A percentile compares a stretch with the other conserved stretches of the same genome.
Conservation (phyloP, 306 rosid genomes). For the apple (Malus domestica) region ASM211411v1 NC_041789.1:24683001-24683500, state of each 20-base stretch:
- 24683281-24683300: not conserved
- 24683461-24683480: not conserved
- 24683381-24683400: not conserved
- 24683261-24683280: not conserved
- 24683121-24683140: slow-evolving; percentile 95
- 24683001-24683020: slow-evolving; percentile 76
- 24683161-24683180: not conserved
- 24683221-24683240: not conserved
- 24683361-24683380: not conserved
- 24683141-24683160: slow-evolving; percentile 56
- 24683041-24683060: slow-evolving; percentile 93
- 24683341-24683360: not conserved
- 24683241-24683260: not conserved
- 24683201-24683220: not conserved
- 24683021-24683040: slow-evolving; percentile 98
- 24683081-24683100: slow-evolving; percentile 65
- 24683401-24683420: not conserved
- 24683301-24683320: not conserved
- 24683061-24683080: slow-evolving; percentile 73
- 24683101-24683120: slow-evolving; percentile 91
- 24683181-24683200: not conserved
- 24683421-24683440: not conserved
- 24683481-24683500: not conserved
- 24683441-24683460: not conserved
- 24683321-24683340: not conserved